Evolutionary conservation across 192 early-diverging fungal genomes (phyloP), one percentile per base, ranked within the genome.

Genomic region (Gaertneriomyces sp.): DNA sequence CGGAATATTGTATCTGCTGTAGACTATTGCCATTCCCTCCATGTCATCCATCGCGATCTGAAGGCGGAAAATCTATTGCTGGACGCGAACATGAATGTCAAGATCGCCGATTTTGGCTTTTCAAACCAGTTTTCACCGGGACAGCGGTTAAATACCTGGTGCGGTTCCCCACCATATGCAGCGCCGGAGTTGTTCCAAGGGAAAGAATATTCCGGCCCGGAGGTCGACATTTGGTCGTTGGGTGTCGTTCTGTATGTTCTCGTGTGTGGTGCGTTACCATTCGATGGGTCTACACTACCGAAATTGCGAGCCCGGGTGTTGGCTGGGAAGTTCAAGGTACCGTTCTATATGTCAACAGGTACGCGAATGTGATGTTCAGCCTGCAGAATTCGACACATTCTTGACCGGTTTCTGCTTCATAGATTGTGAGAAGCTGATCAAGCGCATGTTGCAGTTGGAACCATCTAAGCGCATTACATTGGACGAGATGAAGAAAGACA

Each of bases 191-290:
- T 83, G 57, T 81, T 83, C 54, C 79, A 91, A 58, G 94, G 91
- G 25, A 88, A 90, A 58, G 91, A 87, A 46, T 98, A 98, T 68
- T 75, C 78, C 58, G 96, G 96, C 4, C 93, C 96, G 5, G 96
- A 98, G 63, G 87, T 98, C 41, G 96, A 98, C 63, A 88, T 91
- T 38, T 98, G 96, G 96, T 95, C 92, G 45, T 74, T 96, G 38
- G 96, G 96, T 7, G 89, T 98, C 3, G 78, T 92, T 9, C 72
- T 98, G 20, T 98, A 93, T 69, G 89, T 93, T 44, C 85, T 96
- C 76, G 86, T 91, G 8, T 76, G 86, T 71, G 68, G 90, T 61
- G 57, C 85, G 60, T 70, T 89, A 72, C 77, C 92, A 68, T 75
- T 94, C 77, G 83, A 83, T 64, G 81, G 81, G 1, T 80, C 78